These are phyloP conservation scores for Alternaria atra DNA, from an alignment of 2,329 filamentous ascomycete species.

Conservation along the genomic window DNA sequence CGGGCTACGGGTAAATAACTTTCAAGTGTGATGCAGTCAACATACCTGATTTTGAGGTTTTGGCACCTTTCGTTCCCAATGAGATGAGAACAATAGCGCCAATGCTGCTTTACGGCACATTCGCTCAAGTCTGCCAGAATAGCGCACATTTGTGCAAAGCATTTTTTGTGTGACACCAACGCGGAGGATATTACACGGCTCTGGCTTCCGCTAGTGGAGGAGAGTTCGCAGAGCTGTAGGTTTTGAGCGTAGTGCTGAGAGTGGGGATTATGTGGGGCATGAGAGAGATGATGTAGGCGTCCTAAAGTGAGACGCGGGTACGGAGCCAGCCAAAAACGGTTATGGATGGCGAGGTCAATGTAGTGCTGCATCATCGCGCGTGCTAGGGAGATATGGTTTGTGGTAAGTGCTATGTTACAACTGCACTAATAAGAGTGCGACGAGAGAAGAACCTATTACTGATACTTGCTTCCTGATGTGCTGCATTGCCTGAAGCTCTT, in stretches of 20 bases:
- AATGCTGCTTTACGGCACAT: neutral
- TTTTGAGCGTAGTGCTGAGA: neutral
- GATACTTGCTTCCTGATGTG: neutral
- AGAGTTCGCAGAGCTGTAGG: neutral
- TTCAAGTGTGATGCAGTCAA: slow-evolving; percentile 14
- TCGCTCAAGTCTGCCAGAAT: slow-evolving; percentile 1
- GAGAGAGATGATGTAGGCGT: neutral
- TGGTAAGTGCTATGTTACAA: neutral
- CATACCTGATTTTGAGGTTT: slow-evolving; percentile 9
- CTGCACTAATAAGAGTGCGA: slow-evolving; percentile 16
- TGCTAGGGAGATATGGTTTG: slow-evolving; percentile 5
- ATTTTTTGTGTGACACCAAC: neutral
- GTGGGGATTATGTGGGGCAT: neutral
- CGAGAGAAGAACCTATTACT: neutral
- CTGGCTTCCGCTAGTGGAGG: neutral
- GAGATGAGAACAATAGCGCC: slow-evolving; percentile 7
- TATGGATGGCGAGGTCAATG: neutral
- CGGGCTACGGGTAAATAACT: slow-evolving; percentile 14
- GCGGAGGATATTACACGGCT: neutral
- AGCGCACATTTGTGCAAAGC: neutral
- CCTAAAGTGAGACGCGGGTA: neutral
- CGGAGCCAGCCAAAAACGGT: neutral
- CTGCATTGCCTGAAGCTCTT: neutral
- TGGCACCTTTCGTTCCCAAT: slow-evolving; percentile 10
- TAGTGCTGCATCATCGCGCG: neutral